Base-by-base conservation (phyloP, 2,329 filamentous ascomycete genomes). In the Colletotrichum sp. region DNA sequence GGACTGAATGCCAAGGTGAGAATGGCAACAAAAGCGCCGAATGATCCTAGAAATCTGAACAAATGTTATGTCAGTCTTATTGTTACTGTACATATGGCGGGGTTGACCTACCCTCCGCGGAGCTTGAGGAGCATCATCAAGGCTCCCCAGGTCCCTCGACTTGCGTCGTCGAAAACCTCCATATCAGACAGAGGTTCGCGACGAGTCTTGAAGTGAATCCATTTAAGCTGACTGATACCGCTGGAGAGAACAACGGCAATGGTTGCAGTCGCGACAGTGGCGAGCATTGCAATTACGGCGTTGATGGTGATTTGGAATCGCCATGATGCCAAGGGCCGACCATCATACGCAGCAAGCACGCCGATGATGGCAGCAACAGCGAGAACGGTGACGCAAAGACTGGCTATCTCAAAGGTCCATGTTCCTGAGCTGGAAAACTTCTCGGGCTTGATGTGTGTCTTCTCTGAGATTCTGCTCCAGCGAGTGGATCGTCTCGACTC, bases 151-250 rank as follows among this genome's bases (percentile, higher is more conserved):
- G 80, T 80, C 3, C 82, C 82, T 5, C 82, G 80, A 30, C 82
- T 83, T 7, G 82, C 82, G 21, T 83, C 81, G 55, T 84, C 82
- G 43, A 83, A 82, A 3, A 77, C 72, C 75, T 84, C 82, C 79
- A 83, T 82, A 15, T 83, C 81, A 2, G 79, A 76, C 16, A 83
- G 67, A 4, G 81, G 81, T n/a, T 79, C 78, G 30, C 78, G 74
- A 8, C 79, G 77, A 16, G 78, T 79, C 78, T 80, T 81, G 77
- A 84, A 82, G 4, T 79, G 79, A 60, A 83, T 81, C 82, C 81
- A 83, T 56, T 84, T 83, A 8, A 83, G 72, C 75, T 83, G 82
- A 18, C 80, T 80, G 32, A 84, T 77, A 1, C 82, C 81, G 18
- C 80, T 81, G 36, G 81, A 81, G 6, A 84, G 74, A 2, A 82